Evolutionary conservation across 441 rosid species (phyloP).

Genomic region (Aquilaria agallochum): DNA sequence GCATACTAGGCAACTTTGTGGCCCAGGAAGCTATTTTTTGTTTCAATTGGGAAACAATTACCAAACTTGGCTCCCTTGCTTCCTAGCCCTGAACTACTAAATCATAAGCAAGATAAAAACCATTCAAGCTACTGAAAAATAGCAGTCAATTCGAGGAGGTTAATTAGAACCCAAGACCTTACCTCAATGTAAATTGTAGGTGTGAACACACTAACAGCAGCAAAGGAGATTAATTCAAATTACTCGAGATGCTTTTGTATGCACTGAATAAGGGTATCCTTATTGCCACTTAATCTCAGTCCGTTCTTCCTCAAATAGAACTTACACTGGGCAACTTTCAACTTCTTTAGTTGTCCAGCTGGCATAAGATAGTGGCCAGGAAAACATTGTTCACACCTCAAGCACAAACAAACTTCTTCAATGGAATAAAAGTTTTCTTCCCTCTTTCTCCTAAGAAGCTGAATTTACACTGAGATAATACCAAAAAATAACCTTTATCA

Average conservation of each 20-base stretch:
- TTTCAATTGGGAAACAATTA: no score
- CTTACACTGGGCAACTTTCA: constrained; percentile 73
- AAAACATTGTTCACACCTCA: constrained; percentile 10
- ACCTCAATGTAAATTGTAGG: background rate
- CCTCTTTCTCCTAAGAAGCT: no score
- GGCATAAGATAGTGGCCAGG: constrained; percentile 25
- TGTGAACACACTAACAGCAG: background rate
- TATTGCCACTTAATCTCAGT: constrained; percentile 37
- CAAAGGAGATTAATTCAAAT: constrained; percentile 16
- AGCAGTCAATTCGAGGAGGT: no score
- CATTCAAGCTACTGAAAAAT: no score
- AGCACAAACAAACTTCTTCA: constrained; percentile 2
- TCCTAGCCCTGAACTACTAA: no score
- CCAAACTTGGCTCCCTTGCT: no score
- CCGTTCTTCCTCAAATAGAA: constrained; percentile 57
- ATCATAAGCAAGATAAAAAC: no score
- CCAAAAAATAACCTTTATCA: no score
- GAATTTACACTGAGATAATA: no score
- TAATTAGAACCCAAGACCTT: no score
- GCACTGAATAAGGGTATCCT: constrained; percentile 51
- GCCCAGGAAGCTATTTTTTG: no score
- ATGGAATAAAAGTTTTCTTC: background rate
- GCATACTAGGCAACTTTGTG: no score
- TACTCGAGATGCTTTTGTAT: constrained; percentile 73
- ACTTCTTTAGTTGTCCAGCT: constrained; percentile 50